Conservation (phyloP, 495 filamentous ascomycete genomes). For the Neurospora sp. region DNA sequence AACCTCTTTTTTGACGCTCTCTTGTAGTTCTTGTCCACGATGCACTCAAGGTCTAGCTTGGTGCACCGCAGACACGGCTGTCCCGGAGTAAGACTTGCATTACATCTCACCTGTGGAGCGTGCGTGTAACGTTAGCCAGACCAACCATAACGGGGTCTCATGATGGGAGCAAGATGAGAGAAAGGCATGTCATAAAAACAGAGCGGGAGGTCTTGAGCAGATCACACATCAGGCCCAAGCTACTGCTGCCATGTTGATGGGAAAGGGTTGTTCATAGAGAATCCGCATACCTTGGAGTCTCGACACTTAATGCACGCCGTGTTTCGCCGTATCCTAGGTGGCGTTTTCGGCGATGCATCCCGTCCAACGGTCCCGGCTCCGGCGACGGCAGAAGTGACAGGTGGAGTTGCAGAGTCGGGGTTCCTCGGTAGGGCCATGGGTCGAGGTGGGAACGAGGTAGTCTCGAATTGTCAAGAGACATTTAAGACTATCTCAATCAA, state of each 20-base stretch:
- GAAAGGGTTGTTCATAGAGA: not conserved
- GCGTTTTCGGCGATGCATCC: not conserved
- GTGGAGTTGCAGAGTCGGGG: not conserved
- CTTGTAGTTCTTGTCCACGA: constrained; percentile 38
- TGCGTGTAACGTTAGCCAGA: not conserved
- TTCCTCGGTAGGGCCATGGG: not conserved
- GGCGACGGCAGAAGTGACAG: not conserved
- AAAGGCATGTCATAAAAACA: not conserved
- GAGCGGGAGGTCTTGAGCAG: not conserved
- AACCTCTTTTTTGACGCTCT: constrained; percentile 33
- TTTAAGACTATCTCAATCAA: not conserved
- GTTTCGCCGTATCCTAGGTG: constrained; percentile 29
- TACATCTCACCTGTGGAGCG: constrained; percentile 31
- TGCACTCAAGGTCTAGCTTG: constrained; percentile 33
- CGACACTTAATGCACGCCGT: constrained; percentile 34
- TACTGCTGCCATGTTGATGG: not conserved
- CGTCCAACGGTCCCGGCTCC: not conserved
- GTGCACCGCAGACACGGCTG: constrained; percentile 33
- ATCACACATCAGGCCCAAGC: not conserved
- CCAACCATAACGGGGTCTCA: not conserved
- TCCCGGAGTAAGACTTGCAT: constrained; percentile 27
- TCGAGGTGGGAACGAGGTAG: not conserved
- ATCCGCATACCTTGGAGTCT: constrained; percentile 28
- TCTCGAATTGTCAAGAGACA: not conserved
- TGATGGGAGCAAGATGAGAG: not conserved